Evolutionary conservation across 2,329 filamentous ascomycete genomes (phyloP), one percentile per base, ranked within the genome.

Genomic region (Alternaria sp.): DNA sequence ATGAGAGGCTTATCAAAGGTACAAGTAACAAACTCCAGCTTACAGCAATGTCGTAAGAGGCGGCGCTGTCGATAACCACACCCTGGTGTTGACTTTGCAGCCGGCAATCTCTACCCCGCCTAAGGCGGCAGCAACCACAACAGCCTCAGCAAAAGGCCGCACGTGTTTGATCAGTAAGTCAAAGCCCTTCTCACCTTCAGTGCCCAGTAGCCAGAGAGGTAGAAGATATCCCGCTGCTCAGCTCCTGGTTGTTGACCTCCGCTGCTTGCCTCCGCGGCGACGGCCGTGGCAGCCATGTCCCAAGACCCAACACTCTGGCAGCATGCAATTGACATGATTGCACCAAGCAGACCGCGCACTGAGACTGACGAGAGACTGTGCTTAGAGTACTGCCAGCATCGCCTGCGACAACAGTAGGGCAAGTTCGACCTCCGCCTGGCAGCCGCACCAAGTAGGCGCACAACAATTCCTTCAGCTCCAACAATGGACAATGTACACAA

Each of bases 71-170:
- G 24, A 48, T 17, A 33, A 24, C 34, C 23, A 29, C 26, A 21
- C 52, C 26, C 34, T 34, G 34, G 42, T 49, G 34, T 54, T 34
- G 17, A 48, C 52, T 26, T 36, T 14, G 24, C 24, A 9, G 8
- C 51, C 33, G 33, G 31, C 24, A 40, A 31, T 14, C 8, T 39
- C 17, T 48, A 54, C 34, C 34, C 51, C 26, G 42, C 42, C 41
- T 28, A 17, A 21, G 17, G 42, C 36, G 34, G 17, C 24, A 13
- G 13, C 42, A 48, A 26, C 42, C 51, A 54, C 34, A 33, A 31
- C 33, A 40, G 26, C 4, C 42, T 33, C 26, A 48, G 13, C 29
- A 23, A 28, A 21, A 14, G 13, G 14, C 17, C 2, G 23, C 24
- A 39, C 14, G 8, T 4, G 3, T 9, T 36, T 24, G 33, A 39